Evolutionary conservation across 2,329 filamentous ascomycete species (phyloP).

Genomic region (Alternaria infectoria): DNA sequence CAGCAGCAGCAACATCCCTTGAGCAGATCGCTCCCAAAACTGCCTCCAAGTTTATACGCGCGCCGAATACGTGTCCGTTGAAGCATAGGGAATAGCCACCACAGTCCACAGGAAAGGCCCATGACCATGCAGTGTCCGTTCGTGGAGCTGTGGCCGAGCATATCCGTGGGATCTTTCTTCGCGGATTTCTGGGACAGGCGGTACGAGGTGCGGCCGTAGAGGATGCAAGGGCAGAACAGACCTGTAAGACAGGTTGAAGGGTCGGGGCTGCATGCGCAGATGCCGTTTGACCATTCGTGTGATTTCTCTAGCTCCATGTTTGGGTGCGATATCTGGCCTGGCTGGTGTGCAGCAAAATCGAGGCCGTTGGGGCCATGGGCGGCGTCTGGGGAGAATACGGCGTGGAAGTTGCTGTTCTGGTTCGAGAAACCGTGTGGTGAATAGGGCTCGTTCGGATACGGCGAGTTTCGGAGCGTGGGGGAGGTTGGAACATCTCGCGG

Average conservation of each 20-base stretch:
- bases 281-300: slow-evolving; percentile 40
- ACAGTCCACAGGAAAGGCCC: slow-evolving; percentile 46
- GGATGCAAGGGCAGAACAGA: slow-evolving; percentile 51
- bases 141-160: slow-evolving; percentile 45
- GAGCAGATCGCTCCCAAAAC: slow-evolving; percentile 42
- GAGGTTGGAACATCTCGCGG: slow-evolving; percentile 6
- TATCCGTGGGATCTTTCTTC: slow-evolving; percentile 50
- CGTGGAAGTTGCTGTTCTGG: slow-evolving; percentile 31
- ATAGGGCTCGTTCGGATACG: slow-evolving; percentile 34
- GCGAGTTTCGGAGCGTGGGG: slow-evolving; percentile 16
- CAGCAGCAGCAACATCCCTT: slow-evolving; percentile 50
- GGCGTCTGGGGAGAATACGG: slow-evolving; percentile 47
- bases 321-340: slow-evolving; percentile 51
- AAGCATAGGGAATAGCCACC: slow-evolving; percentile 47
- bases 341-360: slow-evolving; percentile 44
- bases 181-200: slow-evolving; percentile 47
- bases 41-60: slow-evolving; percentile 53
- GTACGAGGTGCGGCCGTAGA: slow-evolving; percentile 54
- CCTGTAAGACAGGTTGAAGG: slow-evolving; percentile 47
- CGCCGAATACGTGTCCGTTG: slow-evolving; percentile 50
- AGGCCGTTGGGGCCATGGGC: slow-evolving; percentile 49
- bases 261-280: slow-evolving; percentile 47
- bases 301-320: slow-evolving; percentile 44
- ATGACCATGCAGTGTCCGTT: slow-evolving; percentile 51
- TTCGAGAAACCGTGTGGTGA: slow-evolving; percentile 41